Conservation (phyloP, 495 filamentous ascomycete genomes). For the Schizothecium vesticola region DNA sequence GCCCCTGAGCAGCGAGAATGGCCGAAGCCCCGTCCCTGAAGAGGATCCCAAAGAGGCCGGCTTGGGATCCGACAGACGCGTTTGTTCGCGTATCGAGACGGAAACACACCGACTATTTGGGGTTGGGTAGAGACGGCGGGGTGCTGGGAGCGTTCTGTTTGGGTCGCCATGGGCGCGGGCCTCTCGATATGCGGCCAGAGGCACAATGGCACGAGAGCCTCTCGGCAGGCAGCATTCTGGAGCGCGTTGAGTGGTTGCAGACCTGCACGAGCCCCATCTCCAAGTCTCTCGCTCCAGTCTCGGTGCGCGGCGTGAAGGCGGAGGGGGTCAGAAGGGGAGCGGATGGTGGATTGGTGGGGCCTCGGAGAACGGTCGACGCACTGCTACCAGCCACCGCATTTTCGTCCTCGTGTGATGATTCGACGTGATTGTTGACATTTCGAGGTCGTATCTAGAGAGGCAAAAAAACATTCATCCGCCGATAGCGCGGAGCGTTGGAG, state of each 20-base stretch:
- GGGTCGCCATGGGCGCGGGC: slow-evolving; percentile 29
- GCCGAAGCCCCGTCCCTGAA: slow-evolving; percentile 5
- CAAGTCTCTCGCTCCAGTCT: slow-evolving; percentile 3
- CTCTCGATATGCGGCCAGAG: slow-evolving; percentile 34
- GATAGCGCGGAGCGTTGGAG: neutral
- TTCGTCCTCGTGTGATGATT: slow-evolving; percentile 12
- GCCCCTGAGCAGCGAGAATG: neutral
- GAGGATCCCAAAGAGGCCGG: slow-evolving; percentile 2
- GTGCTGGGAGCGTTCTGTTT: slow-evolving; percentile 17
- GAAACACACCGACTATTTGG: slow-evolving; percentile 30
- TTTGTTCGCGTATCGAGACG: slow-evolving; percentile 28
- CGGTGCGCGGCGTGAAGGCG: neutral
- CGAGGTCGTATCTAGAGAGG: neutral
- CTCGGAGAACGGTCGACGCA: slow-evolving; percentile 17
- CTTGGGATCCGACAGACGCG: slow-evolving; percentile 25
- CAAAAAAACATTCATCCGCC: neutral
- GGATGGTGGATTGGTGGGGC: slow-evolving; percentile 10
- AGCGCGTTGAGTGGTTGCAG: slow-evolving; percentile 24
- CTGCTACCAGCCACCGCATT: slow-evolving; percentile 32
- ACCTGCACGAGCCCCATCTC: slow-evolving; percentile 18
- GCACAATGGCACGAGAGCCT: slow-evolving; percentile 17
- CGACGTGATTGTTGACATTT: neutral
- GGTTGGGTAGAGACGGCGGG: slow-evolving; percentile 25
- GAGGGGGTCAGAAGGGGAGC: neutral
- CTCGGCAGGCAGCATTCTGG: slow-evolving; percentile 18